These are phyloP conservation scores for Fusarium tupiense DNA, from an alignment of 2,329 filamentous ascomycete genomes.

Conservation along the genomic window DNA sequence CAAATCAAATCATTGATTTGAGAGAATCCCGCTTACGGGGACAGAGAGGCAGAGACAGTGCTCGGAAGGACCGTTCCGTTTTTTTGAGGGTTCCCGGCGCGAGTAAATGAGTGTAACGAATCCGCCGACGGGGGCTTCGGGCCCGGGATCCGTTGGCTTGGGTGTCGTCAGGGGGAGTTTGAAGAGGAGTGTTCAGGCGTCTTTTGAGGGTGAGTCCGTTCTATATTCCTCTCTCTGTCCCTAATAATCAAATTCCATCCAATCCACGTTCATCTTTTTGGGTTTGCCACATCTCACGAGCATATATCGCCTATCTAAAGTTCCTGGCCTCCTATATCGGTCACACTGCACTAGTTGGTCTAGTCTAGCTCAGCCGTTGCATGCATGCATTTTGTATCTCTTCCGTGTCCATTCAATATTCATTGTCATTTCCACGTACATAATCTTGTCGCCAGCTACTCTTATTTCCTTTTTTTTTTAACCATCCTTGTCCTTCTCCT, in stretches of 20 bases:
- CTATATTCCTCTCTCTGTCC: background rate
- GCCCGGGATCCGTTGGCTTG: conserved; percentile 57
- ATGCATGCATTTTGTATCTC: background rate
- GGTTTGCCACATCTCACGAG: background rate
- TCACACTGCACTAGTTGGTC: background rate
- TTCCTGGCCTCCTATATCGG: conserved; percentile 8
- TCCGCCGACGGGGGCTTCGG: conserved; percentile 61
- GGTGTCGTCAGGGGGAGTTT: conserved; percentile 52
- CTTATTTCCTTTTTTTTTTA: background rate
- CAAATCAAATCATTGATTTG: conserved; percentile 14
- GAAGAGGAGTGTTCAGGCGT: conserved; percentile 68
- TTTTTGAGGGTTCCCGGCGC: background rate
- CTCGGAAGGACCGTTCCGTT: conserved; percentile 20
- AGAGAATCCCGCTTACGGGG: conserved; percentile 13
- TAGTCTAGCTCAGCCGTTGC: background rate
- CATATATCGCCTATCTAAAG: conserved; percentile 23
- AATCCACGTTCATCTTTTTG: background rate
- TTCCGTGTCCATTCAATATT: conserved; percentile 8
- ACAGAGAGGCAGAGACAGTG: background rate
- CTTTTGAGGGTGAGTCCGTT: conserved; percentile 65
- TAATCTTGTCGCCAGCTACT: background rate
- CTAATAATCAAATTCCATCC: background rate
- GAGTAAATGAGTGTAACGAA: conserved; percentile 63
- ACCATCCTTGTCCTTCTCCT: background rate
- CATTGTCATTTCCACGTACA: background rate